These are phyloP conservation scores for Liquidambar formosana DNA, from an alignment of 164 flowering plant species.

Conservation along the genomic window DNA sequence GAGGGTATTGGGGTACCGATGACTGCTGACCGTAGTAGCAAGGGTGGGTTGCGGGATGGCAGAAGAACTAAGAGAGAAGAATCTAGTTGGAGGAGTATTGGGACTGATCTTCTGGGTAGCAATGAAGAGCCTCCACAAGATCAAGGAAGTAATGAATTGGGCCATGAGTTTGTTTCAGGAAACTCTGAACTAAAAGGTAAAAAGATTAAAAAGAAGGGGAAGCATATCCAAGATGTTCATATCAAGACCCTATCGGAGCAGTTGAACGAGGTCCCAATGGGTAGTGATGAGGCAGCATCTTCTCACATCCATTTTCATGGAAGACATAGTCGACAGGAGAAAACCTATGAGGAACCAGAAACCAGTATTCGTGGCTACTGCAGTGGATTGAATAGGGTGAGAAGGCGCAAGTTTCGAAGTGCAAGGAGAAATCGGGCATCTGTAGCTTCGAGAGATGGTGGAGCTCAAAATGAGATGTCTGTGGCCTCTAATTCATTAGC, in stretches of 20 bases:
- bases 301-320: slow-evolving; percentile 44
- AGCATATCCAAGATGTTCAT: slow-evolving; percentile 29
- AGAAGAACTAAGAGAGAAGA: slow-evolving; percentile 52
- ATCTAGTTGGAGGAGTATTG: slow-evolving; percentile 35
- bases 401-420: slow-evolving; percentile 67
- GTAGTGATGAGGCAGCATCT: slow-evolving; percentile 64
- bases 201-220: slow-evolving; percentile 44
- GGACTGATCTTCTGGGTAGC: slow-evolving; percentile 36
- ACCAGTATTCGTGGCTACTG: slow-evolving; percentile 35
- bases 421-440: slow-evolving; percentile 51
- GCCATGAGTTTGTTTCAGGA: slow-evolving; percentile 34
- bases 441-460: slow-evolving; percentile 41
- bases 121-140: slow-evolving; percentile 33
- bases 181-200: slow-evolving; percentile 37
- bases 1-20: slow-evolving; percentile 23
- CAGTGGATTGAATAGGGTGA: slow-evolving; percentile 47
- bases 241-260: slow-evolving; percentile 67
- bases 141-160: slow-evolving; percentile 26
- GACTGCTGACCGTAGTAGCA: slow-evolving; percentile 39
- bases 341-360: slow-evolving; percentile 36
- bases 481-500: slow-evolving; percentile 82
- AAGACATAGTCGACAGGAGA: slow-evolving; percentile 27
- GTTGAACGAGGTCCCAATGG: slow-evolving; percentile 45
- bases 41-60: slow-evolving; percentile 38
- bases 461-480: slow-evolving; percentile 63